Base-by-base conservation (phyloP, 1,284 basidiomycete species). In the Pseudozyma sp. region DNA sequence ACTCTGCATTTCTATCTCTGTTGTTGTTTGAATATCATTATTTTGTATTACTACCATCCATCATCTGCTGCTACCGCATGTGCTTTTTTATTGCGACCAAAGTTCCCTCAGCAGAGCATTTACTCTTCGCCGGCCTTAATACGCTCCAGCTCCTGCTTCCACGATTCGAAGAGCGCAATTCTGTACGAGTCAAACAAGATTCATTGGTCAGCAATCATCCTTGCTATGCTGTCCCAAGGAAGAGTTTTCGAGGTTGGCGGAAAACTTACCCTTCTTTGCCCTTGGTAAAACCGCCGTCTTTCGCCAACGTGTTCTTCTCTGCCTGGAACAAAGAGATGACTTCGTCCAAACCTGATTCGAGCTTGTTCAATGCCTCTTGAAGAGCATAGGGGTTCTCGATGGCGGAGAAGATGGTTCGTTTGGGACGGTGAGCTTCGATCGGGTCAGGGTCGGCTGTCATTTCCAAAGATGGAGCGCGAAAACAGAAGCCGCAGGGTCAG, bases 371-470 rank as follows among this genome's bases (percentile, higher is more conserved):
- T 0, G 78, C 67, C 52, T 79, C 78, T 18, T 74, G 66, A 16
- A 81, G 67, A 0, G 77, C 77, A 51, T 80, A 80, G 5, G 80
- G 78, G 56, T 81, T 81, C 54, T 81, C 80, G 57, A 81, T 79
- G 31, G 72, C 59, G 16, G 51, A 49, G 36, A 71, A 75, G 59
- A 81, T 81, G 38, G 80, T 77, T 10, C 58, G 38, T 35, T 69
- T 64, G 21, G 73, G 64, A 21, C 59, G 66, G 51, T 70, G 66
- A 0, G 59, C 55, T 50, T 68, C 60, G 43, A 58, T 31, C 52
- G 72, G 68, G 36, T 75, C 64, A 10, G 69, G 68, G 35, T 75
- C 52, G 14, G 72, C 72, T 70, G 52, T 38, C 12, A 9, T 0
- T 14, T 3, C 6, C 9, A 31, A 39, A 25, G 9, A 34, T 42